Evolutionary conservation across 352 stramenopile species (phyloP), one percentile per base, ranked within the genome.

Genomic region (Pythium volutum): DNA sequence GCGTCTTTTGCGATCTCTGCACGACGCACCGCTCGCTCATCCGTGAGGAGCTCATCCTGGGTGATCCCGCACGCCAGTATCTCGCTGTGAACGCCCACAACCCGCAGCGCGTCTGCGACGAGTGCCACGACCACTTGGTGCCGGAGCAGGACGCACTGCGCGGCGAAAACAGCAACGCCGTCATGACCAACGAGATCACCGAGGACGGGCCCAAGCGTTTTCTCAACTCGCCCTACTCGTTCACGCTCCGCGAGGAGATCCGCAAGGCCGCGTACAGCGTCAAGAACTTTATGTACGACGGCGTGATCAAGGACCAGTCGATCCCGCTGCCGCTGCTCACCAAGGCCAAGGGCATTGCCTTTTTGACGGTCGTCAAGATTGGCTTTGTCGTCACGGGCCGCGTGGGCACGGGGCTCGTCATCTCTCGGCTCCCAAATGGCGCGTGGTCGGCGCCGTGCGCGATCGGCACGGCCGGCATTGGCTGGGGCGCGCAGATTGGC

Each of bases 401-500:
- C 34, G 75, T 94, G 43, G 94, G 93, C 64, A 97, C 91, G 14
- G 97, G 97, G 6, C 91, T 99, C 51, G 88, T 99, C 9, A 79
- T 98, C 59, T 77, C 95, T 4, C 79, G 84, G 29, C 78, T 98
- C 16, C 77, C 87, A 20, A 94, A 98, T 67, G 95, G 95, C 4
- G 89, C 88, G 41, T 99, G 97, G 96, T 98, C 90, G 22, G 94
- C 96, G 33, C 97, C 97, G 16, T 98, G 91, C 10, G 94, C 95
- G 10, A 98, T 99, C 59, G 95, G 83, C 43, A 92, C 95, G 29
- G 87, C 82, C 4, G 94, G 94, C 36, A 67, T 94, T 14, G 84
- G 91, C 39, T 98, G 86, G 83, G 95, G 95, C 1, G 81, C 91
- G 16, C 81, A 98, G 66, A 84, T 97, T 38, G 95, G 95, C 55